These are phyloP conservation scores for Citrus medica DNA, from an alignment of 345 rosid genomes.

Conservation along the genomic window DNA sequence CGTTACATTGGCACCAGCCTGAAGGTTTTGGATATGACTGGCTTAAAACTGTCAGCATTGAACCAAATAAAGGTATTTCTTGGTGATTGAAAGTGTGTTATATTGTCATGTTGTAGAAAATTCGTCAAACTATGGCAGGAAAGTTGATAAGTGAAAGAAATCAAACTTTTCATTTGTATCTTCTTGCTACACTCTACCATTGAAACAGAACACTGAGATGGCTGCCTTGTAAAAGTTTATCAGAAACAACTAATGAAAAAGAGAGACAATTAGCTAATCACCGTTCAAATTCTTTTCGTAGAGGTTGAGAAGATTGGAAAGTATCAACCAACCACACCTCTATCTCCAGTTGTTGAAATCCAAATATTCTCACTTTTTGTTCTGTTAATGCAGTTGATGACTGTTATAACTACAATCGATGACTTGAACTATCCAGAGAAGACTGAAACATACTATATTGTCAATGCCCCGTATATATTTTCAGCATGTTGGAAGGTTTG, in stretches of 20 bases:
- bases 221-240: neutral
- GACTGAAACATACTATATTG: conserved; percentile 82
- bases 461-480: conserved; percentile 85
- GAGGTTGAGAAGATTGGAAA: too few relatives aligned
- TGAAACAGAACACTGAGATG: neutral
- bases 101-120: neutral
- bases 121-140: neutral
- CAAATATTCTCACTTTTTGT: neutral
- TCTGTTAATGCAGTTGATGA: conserved; percentile 61
- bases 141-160: neutral
- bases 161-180: neutral
- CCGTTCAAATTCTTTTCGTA: neutral
- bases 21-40: conserved; percentile 97
- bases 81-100: neutral
- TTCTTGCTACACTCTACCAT: neutral
- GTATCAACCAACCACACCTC: too few relatives aligned
- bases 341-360: neutral
- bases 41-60: conserved; percentile 81
- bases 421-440: conserved; percentile 98
- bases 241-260: too few relatives aligned
- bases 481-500: conserved; percentile 94
- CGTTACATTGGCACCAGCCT: conserved; percentile 68
- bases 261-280: neutral
- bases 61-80: conserved; percentile 76
- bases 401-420: conserved; percentile 73